A percentile compares a stretch with the other conserved stretches of the same genome.
phyloP scores from a whole-genome alignment of 2,329 filamentous ascomycete genomes.

The Monosporascus sp. region DNA sequence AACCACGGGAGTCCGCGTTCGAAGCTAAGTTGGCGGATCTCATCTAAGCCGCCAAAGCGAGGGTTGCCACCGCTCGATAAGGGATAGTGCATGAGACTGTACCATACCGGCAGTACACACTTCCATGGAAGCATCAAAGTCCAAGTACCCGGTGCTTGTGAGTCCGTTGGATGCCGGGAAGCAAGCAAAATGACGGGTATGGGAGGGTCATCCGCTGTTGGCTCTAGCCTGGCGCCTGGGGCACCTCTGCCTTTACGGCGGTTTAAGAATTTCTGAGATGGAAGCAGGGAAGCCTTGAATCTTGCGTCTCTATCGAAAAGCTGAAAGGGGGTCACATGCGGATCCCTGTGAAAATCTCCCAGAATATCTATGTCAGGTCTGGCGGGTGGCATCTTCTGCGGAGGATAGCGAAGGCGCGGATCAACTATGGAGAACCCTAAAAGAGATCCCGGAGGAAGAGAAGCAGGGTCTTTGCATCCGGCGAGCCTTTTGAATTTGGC shows the following conservation, averaged over 20 bases:
- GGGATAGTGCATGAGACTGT: slow-evolving; percentile 75
- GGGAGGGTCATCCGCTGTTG: slow-evolving; percentile 57
- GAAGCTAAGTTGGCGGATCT: slow-evolving; percentile 75
- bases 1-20: slow-evolving; percentile 78
- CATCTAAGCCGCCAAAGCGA: slow-evolving; percentile 73
- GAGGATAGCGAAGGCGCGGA: slow-evolving; percentile 74
- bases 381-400: slow-evolving; percentile 45
- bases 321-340: slow-evolving; percentile 36
- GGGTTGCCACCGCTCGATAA: slow-evolving; percentile 75
- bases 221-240: slow-evolving; percentile 57
- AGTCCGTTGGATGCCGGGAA: slow-evolving; percentile 42
- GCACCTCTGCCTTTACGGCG: slow-evolving; percentile 60
- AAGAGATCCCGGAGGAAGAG: slow-evolving; percentile 63
- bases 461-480: slow-evolving; percentile 61
- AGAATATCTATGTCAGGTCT: slow-evolving; percentile 14
- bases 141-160: slow-evolving; percentile 64
- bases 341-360: slow-evolving; percentile 58
- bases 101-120: slow-evolving; percentile 81
- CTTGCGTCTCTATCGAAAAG: slow-evolving; percentile 67
- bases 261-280: slow-evolving; percentile 78
- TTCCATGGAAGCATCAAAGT: slow-evolving; percentile 86
- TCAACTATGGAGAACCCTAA: slow-evolving; percentile 72
- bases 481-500: slow-evolving; percentile 45
- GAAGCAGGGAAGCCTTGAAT: slow-evolving; percentile 56
- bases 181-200: slow-evolving; percentile 73